Percentiles rank a stretch among this genome's conserved stretches.
Conservation (phyloP, 768 basidiomycete genomes). For the Psilocybe subaeruginosa region DNA sequence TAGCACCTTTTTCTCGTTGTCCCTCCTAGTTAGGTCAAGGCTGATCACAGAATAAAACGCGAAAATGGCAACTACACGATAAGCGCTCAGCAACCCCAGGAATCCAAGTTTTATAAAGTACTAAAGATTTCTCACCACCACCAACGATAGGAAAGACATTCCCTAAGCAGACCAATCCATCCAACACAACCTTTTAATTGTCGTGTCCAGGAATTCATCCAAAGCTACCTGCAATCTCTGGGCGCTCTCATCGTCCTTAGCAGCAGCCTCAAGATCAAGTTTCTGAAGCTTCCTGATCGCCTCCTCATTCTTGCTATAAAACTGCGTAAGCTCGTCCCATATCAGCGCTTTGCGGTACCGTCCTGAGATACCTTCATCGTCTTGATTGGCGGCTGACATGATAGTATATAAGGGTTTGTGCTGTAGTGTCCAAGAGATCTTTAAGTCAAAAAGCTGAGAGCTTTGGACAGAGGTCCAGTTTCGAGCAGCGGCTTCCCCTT, state of each 20-base stretch:
- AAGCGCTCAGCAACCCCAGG: background rate
- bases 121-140: conserved; percentile 8
- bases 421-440: too few species aligned
- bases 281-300: background rate
- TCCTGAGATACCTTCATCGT: too few species aligned
- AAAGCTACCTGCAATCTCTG: background rate
- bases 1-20: conserved; percentile 46
- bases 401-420: too few species aligned
- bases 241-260: background rate
- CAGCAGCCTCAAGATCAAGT: background rate
- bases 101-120: background rate
- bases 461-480: too few species aligned
- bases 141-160: conserved; percentile 17
- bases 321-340: background rate
- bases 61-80: conserved; percentile 35
- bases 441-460: too few species aligned
- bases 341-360: too few species aligned
- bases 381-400: too few species aligned
- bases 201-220: conserved; percentile 3
- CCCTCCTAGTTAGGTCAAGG: conserved; percentile 42
- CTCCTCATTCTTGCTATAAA: background rate
- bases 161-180: conserved; percentile 8
- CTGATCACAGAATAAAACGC: conserved; percentile 46
- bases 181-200: conserved; percentile 3
- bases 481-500: too few species aligned